Evolutionary conservation across 1,284 basidiomycete species (phyloP).

Genomic region (Tilletia indica): DNA sequence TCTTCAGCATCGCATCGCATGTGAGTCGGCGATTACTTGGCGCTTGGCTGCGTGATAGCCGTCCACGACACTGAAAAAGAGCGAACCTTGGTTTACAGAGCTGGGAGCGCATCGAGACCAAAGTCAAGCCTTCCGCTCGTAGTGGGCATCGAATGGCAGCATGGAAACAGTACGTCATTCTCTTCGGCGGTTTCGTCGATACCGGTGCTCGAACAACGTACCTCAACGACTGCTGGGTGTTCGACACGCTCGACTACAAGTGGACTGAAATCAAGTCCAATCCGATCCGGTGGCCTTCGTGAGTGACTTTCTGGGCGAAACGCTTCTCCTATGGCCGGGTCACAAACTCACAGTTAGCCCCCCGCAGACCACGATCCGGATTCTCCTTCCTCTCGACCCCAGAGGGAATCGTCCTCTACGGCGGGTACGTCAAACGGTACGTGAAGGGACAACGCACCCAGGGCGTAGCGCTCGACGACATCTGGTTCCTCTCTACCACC

Average conservation of each 20-base stretch:
- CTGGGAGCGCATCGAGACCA: conserved; percentile 89
- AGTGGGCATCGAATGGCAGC: conserved; percentile 81
- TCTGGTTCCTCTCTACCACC: conserved; percentile 74
- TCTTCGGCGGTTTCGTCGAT: conserved; percentile 85
- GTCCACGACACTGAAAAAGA: conserved; percentile 51
- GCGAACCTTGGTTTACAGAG: conserved; percentile 56
- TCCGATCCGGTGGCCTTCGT: conserved; percentile 28
- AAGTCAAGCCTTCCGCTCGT: conserved; percentile 74
- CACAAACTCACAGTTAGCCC: not conserved
- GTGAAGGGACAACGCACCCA: conserved; percentile 78
- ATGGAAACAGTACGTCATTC: conserved; percentile 82
- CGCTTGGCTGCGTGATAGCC: not conserved
- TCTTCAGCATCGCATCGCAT: conserved; percentile 42
- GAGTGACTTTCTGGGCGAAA: not conserved
- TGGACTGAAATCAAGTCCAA: conserved; percentile 74
- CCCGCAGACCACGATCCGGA: conserved; percentile 58
- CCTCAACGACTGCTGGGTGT: conserved; percentile 82
- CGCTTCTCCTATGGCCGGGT: no score
- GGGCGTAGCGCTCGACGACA: conserved; percentile 84
- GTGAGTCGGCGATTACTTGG: not conserved
- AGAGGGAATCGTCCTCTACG: conserved; percentile 80
- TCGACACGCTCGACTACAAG: conserved; percentile 80
- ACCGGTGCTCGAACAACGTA: conserved; percentile 75
- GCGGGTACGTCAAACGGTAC: conserved; percentile 91
- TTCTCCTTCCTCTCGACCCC: conserved; percentile 79